Conservation (phyloP, 2,329 filamentous ascomycete genomes). For the Fusarium sp. region DNA sequence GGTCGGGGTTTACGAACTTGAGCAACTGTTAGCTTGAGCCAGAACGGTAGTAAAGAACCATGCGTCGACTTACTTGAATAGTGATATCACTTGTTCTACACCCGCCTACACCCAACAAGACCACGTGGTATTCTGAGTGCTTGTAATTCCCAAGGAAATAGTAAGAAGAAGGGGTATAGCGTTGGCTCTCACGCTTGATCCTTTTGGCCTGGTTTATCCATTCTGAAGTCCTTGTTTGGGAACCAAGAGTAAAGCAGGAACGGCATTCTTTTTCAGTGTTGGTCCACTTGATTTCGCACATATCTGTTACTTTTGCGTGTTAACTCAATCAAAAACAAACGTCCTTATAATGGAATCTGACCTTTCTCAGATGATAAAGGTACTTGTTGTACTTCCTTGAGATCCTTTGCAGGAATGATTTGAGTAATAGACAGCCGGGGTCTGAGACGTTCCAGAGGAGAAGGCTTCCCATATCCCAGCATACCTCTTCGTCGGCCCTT, state of each 20-base stretch:
- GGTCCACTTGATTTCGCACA: not conserved
- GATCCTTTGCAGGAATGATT: not conserved
- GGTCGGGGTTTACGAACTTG: fast-evolving
- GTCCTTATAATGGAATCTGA: too few relatives aligned
- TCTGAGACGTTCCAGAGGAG: fast-evolving
- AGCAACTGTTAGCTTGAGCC: fast-evolving
- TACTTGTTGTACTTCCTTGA: fast-evolving
- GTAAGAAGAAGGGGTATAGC: fast-evolving
- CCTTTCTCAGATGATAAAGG: fast-evolving
- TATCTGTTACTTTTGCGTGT: fast-evolving
- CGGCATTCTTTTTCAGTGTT: too few relatives aligned
- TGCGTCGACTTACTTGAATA: not conserved
- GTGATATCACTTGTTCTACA: not conserved
- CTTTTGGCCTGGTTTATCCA: not conserved
- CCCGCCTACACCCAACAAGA: fast-evolving
- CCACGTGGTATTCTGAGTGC: not conserved
- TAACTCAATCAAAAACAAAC: fast-evolving
- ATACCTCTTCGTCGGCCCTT: not conserved
- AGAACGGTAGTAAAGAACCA: fast-evolving
- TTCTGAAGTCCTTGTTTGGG: fast-evolving
- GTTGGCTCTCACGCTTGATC: not conserved
- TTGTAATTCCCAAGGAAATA: too few relatives aligned
- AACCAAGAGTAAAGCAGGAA: not conserved
- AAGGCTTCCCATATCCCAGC: not conserved
- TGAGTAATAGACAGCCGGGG: fast-evolving